Conservation (phyloP, 768 basidiomycete species). For the Strobilomyces confusus region DNA sequence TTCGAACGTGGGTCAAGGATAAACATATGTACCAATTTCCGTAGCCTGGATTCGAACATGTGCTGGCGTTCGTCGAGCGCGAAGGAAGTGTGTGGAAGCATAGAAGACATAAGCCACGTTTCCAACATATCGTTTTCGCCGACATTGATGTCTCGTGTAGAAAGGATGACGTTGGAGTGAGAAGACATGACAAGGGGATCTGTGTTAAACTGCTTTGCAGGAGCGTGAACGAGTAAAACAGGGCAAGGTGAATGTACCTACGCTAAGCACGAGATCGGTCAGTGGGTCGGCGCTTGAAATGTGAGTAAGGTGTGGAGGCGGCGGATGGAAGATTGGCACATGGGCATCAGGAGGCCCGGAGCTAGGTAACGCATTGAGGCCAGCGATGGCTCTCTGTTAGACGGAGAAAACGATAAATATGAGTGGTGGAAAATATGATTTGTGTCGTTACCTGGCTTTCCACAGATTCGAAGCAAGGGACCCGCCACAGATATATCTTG, state of each 20-base stretch:
- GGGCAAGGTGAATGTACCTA: too few relatives aligned
- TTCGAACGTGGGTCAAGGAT: too few relatives aligned
- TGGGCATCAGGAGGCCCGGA: too few relatives aligned
- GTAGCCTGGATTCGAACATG: not conserved
- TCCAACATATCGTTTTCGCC: too few relatives aligned
- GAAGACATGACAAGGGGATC: too few relatives aligned
- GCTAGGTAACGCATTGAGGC: too few relatives aligned
- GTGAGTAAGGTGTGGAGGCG: not conserved
- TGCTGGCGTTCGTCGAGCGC: not conserved
- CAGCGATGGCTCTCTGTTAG: not conserved
- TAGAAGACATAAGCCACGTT: too few relatives aligned
- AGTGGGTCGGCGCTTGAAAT: not conserved
- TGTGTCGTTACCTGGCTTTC: not conserved
- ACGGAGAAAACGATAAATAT: not conserved
- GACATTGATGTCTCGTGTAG: too few relatives aligned
- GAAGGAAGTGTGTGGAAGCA: not conserved
- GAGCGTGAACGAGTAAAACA: too few relatives aligned
- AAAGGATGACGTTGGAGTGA: too few relatives aligned
- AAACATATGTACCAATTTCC: not conserved
- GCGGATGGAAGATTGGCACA: too few relatives aligned
- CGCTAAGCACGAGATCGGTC: not conserved
- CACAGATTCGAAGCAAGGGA: not conserved
- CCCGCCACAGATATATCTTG: not conserved
- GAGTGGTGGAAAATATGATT: not conserved
- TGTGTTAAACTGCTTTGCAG: too few relatives aligned